Evolutionary conservation across 176 grass and related monocot species (phyloP).

Genomic region (Puya raimondii): DNA sequence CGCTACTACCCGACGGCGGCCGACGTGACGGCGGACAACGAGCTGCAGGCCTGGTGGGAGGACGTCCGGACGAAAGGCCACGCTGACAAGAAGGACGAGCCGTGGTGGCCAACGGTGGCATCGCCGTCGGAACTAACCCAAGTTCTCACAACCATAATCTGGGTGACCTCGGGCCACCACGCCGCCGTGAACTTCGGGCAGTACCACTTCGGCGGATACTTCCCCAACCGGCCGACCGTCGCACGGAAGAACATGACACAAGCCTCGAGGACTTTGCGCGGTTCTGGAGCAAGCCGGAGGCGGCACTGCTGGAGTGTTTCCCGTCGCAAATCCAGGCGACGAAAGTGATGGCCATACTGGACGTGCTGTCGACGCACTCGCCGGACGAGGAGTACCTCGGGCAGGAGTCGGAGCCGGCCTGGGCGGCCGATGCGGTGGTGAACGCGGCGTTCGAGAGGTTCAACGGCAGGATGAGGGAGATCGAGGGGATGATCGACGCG

Average conservation of each 20-base stretch:
- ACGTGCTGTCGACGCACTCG: conserved; percentile 69
- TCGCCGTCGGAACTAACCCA: conserved; percentile 27
- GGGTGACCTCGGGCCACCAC: conserved; percentile 73
- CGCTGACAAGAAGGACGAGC: conserved; percentile 89
- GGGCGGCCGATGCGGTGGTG: conserved; percentile 47
- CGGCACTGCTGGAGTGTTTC: conserved; percentile 36
- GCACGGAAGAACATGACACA: conserved; percentile 43
- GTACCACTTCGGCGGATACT: conserved; percentile 78
- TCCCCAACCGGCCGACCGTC: conserved; percentile 72
- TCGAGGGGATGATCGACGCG: conserved; percentile 59
- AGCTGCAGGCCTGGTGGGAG: conserved; percentile 69
- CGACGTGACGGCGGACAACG: conserved; percentile 31
- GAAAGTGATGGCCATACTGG: conserved; percentile 57
- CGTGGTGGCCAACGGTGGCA: conserved; percentile 67
- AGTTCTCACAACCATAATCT: conserved; percentile 68
- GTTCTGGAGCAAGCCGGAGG: conserved; percentile 49
- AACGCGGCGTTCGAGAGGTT: conserved; percentile 75
- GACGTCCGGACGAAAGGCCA: conserved; percentile 79
- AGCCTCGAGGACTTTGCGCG: conserved; percentile 15
- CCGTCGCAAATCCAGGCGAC: conserved; percentile 69
- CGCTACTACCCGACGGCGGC: conserved; percentile 45
- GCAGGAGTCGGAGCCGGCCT: conserved; percentile 37
- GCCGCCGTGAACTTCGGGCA: conserved; percentile 87
- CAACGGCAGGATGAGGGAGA: conserved; percentile 57
- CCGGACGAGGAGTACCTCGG: conserved; percentile 91